Percentiles rank a stretch among this genome's conserved stretches.
Evolutionary conservation across 2,329 filamentous ascomycete genomes (phyloP).

Genomic region (Coniella lustricola): DNA sequence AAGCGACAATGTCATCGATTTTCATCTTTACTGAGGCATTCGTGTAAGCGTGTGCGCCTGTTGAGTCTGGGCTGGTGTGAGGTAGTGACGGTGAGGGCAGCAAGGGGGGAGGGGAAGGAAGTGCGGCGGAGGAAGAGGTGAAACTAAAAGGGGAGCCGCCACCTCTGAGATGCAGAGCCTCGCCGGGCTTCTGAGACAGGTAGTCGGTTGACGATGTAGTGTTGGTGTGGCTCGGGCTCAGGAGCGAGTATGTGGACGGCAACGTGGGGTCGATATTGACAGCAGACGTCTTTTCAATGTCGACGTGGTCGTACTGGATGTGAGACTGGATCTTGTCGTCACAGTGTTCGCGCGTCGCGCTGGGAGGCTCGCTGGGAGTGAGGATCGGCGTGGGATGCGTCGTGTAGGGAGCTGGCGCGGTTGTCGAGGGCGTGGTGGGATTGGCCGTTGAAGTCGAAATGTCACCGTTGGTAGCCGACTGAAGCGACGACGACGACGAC

Average conservation of each 20-base stretch:
- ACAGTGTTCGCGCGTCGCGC: conserved; percentile 4
- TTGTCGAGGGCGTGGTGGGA: conserved; percentile 27
- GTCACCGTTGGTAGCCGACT: conserved; percentile 54
- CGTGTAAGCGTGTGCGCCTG: conserved; percentile 33
- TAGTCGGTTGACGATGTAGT: conserved; percentile 1
- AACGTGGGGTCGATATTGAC: conserved; percentile 28
- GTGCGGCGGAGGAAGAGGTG: conserved; percentile 24
- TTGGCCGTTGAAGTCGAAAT: conserved; percentile 26
- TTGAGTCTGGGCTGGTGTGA: conserved; percentile 19
- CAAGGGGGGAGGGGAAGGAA: conserved; percentile 21
- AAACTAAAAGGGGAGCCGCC: conserved; percentile 34
- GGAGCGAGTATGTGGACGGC: conserved; percentile 2
- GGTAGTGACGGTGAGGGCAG: conserved; percentile 23
- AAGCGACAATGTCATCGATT: conserved; percentile 64
- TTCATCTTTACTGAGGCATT: conserved; percentile 52
- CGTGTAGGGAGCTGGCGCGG: conserved; percentile 29
- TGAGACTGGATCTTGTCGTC: background rate
- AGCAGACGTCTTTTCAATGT: conserved; percentile 28
- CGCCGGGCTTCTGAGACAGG: conserved; percentile 23
- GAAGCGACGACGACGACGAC: conserved; percentile 52
- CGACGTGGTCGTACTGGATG: conserved; percentile 28
- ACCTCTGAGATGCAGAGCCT: conserved; percentile 44
- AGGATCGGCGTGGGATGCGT: conserved; percentile 15
- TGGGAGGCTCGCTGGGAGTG: conserved; percentile 12
- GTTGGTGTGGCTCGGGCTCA: conserved; percentile 1